Evolutionary conservation across 768 basidiomycete genomes (phyloP), one percentile per base, ranked within the genome.

Genomic region (Pleurotus tuber-regium): DNA sequence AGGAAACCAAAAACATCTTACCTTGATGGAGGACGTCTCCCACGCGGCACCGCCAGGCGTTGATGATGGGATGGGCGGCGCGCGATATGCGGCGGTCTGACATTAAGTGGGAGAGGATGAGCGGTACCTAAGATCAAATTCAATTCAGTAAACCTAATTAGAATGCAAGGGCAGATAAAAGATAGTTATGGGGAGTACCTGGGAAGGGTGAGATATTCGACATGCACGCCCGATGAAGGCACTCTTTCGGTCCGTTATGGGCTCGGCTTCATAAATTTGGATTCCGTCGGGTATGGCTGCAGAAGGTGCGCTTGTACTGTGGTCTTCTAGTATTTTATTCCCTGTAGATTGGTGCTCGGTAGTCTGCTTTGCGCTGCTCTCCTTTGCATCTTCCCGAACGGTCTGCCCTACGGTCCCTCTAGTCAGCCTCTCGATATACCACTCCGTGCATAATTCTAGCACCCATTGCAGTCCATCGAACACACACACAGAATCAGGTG

Each of bases 191-290:
- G 7, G 30, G 14, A 6, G 29, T 63, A 88, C 91, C 74, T 93
- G 82, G 4, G 82, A 78, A 1, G 90, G 88, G 66, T 91, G 76
- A 4, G 82, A 80, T 61, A 96, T 86, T 38, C 71, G 72, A 65
- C 91, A 92, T 0, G 92, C 92, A 18, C 92, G 80, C 7, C 93
- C 94, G 6, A 96, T 74, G 60, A 98, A 97, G 0, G 77, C 75
- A 55, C 89, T 92, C 65, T 89, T 95, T 23, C 93, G 77, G 65
- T 96, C 95, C 6, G 79, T 71, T 50, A 98, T 92, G 1, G 95
- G 82, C 51, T 92, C 89, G 0, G 89, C 82, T 38, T 83, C 77
- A 52, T 80, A 69, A 10, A 98, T 77, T 41, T 79, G 66, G n/a
- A 92, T 70, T 1, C 81, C 87, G 16, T 77, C 74, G 0, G 87